Percentiles rank a stretch among this genome's conserved stretches.
Evolutionary conservation across 2,329 filamentous ascomycete species (phyloP).

Genomic region (Hortaea werneckii): DNA sequence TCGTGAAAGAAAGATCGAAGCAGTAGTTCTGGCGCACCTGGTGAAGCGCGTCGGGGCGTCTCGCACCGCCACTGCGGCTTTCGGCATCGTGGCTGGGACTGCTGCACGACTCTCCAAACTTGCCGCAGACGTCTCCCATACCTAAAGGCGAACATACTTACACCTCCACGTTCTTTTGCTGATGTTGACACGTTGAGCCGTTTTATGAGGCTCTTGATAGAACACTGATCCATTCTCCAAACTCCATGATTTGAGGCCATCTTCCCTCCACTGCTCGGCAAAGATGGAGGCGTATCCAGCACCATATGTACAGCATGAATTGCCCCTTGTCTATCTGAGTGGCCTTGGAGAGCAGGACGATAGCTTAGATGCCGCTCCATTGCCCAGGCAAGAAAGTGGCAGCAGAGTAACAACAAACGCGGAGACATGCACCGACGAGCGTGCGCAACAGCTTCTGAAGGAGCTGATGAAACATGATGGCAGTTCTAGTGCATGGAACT

Average conservation of each 20-base stretch:
- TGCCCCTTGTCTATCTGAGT: slow-evolving; percentile 73
- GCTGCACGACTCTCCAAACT: too few relatives aligned
- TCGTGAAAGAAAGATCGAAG: neutral
- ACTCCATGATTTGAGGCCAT: too few relatives aligned
- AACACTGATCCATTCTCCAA: too few relatives aligned
- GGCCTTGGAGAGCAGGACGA: slow-evolving; percentile 49
- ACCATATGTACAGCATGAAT: slow-evolving; percentile 76
- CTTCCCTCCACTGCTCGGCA: neutral
- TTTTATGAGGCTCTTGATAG: too few relatives aligned
- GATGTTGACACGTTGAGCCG: too few relatives aligned
- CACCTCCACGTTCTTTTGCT: too few relatives aligned
- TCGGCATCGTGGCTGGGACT: neutral
- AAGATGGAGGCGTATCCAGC: slow-evolving; percentile 68
- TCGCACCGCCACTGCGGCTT: neutral
- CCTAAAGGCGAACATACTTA: too few relatives aligned
- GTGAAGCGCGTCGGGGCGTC: neutral
- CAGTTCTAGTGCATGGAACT: slow-evolving; percentile 17
- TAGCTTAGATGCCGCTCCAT: slow-evolving; percentile 12
- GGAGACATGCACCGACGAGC: slow-evolving; percentile 17
- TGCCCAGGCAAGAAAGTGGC: slow-evolving; percentile 17
- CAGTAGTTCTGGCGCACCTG: too few relatives aligned
- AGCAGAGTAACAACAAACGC: slow-evolving; percentile 15
- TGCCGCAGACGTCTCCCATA: too few relatives aligned
- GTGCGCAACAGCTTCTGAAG: slow-evolving; percentile 47
- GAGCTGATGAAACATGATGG: slow-evolving; percentile 42